These are phyloP conservation scores for Schwanniomyces etchellsii DNA, from an alignment of 1,139 yeast species.

Conservation along the genomic window DNA sequence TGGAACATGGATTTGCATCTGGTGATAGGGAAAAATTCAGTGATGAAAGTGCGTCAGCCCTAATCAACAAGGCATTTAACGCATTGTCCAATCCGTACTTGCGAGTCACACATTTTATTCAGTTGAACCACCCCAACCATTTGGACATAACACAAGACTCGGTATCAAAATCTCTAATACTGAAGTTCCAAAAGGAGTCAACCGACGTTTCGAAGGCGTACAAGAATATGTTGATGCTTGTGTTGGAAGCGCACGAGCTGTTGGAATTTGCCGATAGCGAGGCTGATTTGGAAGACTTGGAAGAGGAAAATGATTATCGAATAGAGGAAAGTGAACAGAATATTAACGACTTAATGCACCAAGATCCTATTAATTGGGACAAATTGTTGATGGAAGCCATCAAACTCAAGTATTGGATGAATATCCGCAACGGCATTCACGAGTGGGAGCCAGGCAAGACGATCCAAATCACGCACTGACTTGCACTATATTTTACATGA, in stretches of 20 bases:
- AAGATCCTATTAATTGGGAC: slow-evolving; percentile 44
- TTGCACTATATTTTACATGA: background rate
- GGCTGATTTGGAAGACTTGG: slow-evolving; percentile 49
- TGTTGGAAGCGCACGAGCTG: slow-evolving; percentile 76
- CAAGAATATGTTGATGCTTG: slow-evolving; percentile 62
- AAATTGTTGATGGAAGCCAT: slow-evolving; percentile 63
- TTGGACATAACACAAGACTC: slow-evolving; percentile 38
- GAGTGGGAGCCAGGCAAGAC: slow-evolving; percentile 77
- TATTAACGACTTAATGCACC: slow-evolving; percentile 25
- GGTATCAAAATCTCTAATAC: slow-evolving; percentile 30
- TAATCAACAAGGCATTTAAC: slow-evolving; percentile 71
- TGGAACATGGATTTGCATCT: slow-evolving; percentile 18
- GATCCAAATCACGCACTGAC: slow-evolving; percentile 54
- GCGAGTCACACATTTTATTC: slow-evolving; percentile 42
- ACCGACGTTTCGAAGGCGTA: slow-evolving; percentile 33
- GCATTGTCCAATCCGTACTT: slow-evolving; percentile 64
- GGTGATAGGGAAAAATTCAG: slow-evolving; percentile 10
- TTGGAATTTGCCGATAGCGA: slow-evolving; percentile 59
- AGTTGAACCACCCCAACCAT: slow-evolving; percentile 31
- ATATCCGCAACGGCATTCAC: slow-evolving; percentile 64
- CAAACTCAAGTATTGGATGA: slow-evolving; percentile 78
- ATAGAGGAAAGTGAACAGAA: slow-evolving; percentile 34
- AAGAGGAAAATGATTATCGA: slow-evolving; percentile 50
- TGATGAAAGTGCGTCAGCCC: slow-evolving; percentile 36
- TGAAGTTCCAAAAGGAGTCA: slow-evolving; percentile 24